Evolutionary conservation across 192 early-diverging fungal genomes (phyloP), one percentile per base, ranked within the genome.

Genomic region (Rhizoclosmatium sp.): DNA sequence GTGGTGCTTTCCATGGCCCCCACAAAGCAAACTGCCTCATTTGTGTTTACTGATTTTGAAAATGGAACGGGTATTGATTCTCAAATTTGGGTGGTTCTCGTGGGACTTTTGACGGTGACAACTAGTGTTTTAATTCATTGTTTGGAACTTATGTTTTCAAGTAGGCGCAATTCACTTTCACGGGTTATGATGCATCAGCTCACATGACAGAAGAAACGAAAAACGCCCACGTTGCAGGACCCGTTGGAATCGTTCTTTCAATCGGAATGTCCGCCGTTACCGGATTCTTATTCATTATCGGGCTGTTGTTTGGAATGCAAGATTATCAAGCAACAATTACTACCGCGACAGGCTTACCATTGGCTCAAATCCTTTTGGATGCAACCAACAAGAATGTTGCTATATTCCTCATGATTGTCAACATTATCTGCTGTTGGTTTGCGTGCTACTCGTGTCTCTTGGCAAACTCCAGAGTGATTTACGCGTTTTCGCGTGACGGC

Each of bases 191-290:
- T 58, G 58, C 83, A 12, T 62, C 62, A 2, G 83, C 82, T 2
- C 85, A 86, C 66, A 62, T 86, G 64, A 64, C 82, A 40, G 85
- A 86, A 66, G 85, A 86, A 60, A 85, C 85, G 39, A 64, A 75
- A 46, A 21, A 48, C 80, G 84, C 85, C 4, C 40, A 54, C 47
- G 68, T 75, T 39, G 75, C 69, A 10, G 83, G 70, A 0, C 85
- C 85, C 66, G 56, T 60, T n/a, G 85, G 71, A 46, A 81, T 85
- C 62, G 70, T 81, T 4, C 56, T 65, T 21, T n/a, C 82, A 10
- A 78, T 85, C 58, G 66, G 14, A 16, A 67, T 58, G 48, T 70
- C 77, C 39, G 40, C 76, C 23, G 10, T 84, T 40, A 64, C 61
- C 10, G 85, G 82, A 10, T 76, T 76, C 61, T n/a, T 71, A 3